Conservation (phyloP, 306 rosid species). For the Neltuma alba region DNA sequence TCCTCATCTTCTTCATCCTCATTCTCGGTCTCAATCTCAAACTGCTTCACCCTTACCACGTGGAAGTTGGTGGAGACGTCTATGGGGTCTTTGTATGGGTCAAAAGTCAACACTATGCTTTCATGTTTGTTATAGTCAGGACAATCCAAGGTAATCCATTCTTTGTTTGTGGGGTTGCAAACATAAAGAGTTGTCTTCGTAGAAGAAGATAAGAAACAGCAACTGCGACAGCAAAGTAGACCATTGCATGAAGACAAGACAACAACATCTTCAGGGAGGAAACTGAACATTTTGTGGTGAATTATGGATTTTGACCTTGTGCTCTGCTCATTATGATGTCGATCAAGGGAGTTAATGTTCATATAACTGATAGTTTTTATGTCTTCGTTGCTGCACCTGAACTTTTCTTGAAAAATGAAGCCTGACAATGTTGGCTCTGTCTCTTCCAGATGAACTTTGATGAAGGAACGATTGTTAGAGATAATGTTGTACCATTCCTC, state of each 20-base stretch:
- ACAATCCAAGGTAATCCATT: constrained; percentile 43
- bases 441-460: constrained; percentile 44
- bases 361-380: constrained; percentile 40
- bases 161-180: constrained; percentile 59
- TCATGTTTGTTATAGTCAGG: constrained; percentile 12
- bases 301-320: constrained; percentile 21
- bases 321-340: background rate
- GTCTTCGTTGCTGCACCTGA: constrained; percentile 39
- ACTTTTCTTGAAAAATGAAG: constrained; percentile 57
- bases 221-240: constrained; percentile 60
- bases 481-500: constrained; percentile 48
- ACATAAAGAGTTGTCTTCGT: constrained; percentile 38
- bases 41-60: constrained; percentile 42
- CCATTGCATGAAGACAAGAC: constrained; percentile 56
- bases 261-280: constrained; percentile 60
- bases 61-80: constrained; percentile 41
- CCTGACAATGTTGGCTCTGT: constrained; percentile 37
- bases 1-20: constrained; percentile 7
- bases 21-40: background rate
- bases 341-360: background rate
- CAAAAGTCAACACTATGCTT: constrained; percentile 46
- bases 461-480: constrained; percentile 45
- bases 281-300: constrained; percentile 34
- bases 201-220: background rate
- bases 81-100: constrained; percentile 30